Base-by-base conservation (phyloP, 2,329 filamentous ascomycete genomes). In the Arthroderma sp. region DNA sequence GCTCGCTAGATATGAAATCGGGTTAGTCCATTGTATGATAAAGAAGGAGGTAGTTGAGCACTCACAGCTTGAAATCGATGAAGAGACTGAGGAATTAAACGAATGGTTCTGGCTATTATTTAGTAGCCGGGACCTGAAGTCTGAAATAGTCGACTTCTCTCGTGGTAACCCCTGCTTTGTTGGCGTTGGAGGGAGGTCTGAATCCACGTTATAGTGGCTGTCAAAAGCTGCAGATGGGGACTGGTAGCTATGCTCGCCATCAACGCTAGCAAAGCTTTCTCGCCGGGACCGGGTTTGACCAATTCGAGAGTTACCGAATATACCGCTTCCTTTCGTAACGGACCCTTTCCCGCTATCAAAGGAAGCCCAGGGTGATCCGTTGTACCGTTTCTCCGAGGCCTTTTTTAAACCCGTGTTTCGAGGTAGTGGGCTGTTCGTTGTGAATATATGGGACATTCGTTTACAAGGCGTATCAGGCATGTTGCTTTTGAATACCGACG, bases 401-500 rank as follows among this genome's bases (percentile, higher is more conserved):
- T 74, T 66, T 64, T 81, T 83, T 29, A 67, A 69, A 44, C 81
- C 71, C 6, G 71, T 70, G 52, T 74, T 80, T 43, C 78, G 78
- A 8, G 72, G 71, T 22, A 73, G 66, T 32, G 66, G 64, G 38
- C 72, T 68, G 40, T 67, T 60, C 8, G 79, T 77, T 54, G 83
- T 72, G 65, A 88, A 77, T 46, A 81, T 67, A 52, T 78, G 80
- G 4, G 73, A 70, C 43, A 83, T 80, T 59, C 91, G 87, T 69
- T 96, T 98, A 65, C 91, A 96, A 1, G 91, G 91, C 1, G 91
- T 98, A 59, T 96, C 91, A 1, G 91, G 89, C 72, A 94, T 88
- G 29, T 76, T 74, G 58, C 81, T 79, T 62, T 73, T 74, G 29
- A 66, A 66, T 27, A 68, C 69, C 43, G 61, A 50, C n/a, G 32